phyloP scores from a whole-genome alignment of 176 grass and related monocot genomes.

The Lolium multiflorum region DNA sequence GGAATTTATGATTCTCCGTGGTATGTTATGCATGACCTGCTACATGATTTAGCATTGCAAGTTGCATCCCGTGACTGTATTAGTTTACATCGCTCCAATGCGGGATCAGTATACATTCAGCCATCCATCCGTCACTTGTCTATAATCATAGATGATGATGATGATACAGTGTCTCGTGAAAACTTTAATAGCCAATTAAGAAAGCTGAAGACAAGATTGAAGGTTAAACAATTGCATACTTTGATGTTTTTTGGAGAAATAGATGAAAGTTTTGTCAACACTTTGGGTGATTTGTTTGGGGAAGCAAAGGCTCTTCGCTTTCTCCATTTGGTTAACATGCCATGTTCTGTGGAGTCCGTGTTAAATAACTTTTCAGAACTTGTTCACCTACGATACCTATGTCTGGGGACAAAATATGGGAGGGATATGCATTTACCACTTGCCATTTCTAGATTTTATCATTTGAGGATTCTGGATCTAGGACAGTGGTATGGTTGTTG shows the following conservation, averaged over 20 bases:
- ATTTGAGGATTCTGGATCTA: neutral
- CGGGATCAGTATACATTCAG: neutral
- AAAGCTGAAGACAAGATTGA: neutral
- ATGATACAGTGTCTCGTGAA: neutral
- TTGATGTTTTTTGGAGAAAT: neutral
- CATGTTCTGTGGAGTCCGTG: neutral
- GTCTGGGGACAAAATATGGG: neutral
- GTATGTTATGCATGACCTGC: neutral
- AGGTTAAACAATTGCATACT: neutral
- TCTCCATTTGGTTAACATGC: neutral
- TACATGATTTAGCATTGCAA: constrained; percentile 10
- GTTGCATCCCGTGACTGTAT: neutral
- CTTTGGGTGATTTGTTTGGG: neutral
- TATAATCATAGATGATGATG: neutral
- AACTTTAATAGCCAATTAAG: neutral
- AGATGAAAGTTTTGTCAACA: neutral
- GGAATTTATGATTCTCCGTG: neutral
- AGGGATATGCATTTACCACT: neutral
- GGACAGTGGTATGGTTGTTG: neutral
- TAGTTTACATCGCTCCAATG: neutral
- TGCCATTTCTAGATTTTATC: constrained; percentile 1
- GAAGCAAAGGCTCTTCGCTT: neutral
- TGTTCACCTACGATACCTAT: neutral
- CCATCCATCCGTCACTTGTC: neutral
- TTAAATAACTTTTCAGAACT: neutral